These are phyloP conservation scores for Diophrys appendiculata DNA, from an alignment of 73 alveolate genomes.

Conservation along the genomic window DNA sequence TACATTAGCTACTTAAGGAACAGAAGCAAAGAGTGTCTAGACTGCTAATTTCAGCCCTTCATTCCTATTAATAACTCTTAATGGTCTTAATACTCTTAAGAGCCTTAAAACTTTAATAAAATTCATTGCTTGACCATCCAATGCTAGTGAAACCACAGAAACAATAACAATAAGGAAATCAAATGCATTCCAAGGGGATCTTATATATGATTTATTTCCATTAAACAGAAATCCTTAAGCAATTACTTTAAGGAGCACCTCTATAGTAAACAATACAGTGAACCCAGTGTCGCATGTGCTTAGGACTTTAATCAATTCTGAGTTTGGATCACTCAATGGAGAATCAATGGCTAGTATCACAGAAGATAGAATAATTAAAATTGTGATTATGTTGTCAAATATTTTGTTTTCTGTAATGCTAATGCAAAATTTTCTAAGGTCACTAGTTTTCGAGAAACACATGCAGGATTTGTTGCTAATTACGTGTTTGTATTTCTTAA, in stretches of 20 bases:
- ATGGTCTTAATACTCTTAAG: conserved; percentile 72
- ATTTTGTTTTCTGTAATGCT: conserved; percentile 53
- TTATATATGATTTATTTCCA: conserved; percentile 77
- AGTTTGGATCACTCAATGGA: conserved; percentile 59
- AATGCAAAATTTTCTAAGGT: conserved; percentile 67
- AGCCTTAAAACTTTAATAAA: conserved; percentile 63
- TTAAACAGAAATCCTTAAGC: conserved; percentile 80
- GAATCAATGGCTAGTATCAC: conserved; percentile 64
- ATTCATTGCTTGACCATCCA: conserved; percentile 44
- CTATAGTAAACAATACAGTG: not conserved
- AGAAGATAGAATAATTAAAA: conserved; percentile 70
- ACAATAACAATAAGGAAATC: conserved; percentile 92
- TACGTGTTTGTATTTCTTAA: not conserved
- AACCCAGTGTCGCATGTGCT: conserved; percentile 14
- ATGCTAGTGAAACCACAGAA: conserved; percentile 62
- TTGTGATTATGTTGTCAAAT: conserved; percentile 78
- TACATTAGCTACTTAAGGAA: conserved; percentile 45
- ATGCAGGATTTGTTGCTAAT: not conserved
- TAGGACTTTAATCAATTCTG: conserved; percentile 27
- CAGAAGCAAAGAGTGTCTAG: conserved; percentile 39
- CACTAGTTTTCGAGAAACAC: conserved; percentile 30
- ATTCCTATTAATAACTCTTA: conserved; percentile 68
- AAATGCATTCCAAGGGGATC: conserved; percentile 88
- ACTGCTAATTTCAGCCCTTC: conserved; percentile 75
- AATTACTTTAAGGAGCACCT: conserved; percentile 11